Conservation (phyloP, 371 early-diverging fungal genomes). For the Massospora cicadina region DNA sequence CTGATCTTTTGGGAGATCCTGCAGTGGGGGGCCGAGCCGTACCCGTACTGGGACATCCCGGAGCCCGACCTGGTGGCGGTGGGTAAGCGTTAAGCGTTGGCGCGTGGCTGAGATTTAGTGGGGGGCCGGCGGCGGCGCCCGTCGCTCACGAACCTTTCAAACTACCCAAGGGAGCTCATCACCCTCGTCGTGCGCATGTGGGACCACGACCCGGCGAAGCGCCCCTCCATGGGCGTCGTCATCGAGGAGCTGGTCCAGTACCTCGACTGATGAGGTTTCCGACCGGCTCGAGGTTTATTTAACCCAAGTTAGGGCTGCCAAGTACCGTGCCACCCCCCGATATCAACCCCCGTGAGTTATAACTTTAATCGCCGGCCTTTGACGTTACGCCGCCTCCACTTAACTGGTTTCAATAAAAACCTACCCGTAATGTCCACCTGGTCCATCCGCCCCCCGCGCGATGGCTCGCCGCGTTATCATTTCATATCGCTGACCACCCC, state of each 20-base stretch:
- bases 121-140: conserved; percentile 39
- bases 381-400: no score
- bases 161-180: conserved; percentile 35
- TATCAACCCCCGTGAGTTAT: no score
- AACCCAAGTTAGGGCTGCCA: no score
- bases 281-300: no score
- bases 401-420: no score
- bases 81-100: conserved; percentile 12
- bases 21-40: conserved; percentile 49
- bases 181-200: conserved; percentile 53
- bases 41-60: conserved; percentile 48
- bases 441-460: no score
- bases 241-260: conserved; percentile 36
- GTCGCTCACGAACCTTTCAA: conserved; percentile 28
- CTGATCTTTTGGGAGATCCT: conserved; percentile 66
- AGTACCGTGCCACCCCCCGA: no score
- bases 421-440: no score
- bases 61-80: conserved; percentile 36
- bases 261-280: conserved; percentile 31
- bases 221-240: conserved; percentile 47
- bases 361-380: no score
- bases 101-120: conserved; percentile 18
- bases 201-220: conserved; percentile 35
- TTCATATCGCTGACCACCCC: no score
- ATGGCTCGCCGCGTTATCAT: no score